Percentiles rank a stretch among this genome's conserved stretches.
Conservation (phyloP, 2,329 filamentous ascomycete species). For the Emergomyces pasteurianus region DNA sequence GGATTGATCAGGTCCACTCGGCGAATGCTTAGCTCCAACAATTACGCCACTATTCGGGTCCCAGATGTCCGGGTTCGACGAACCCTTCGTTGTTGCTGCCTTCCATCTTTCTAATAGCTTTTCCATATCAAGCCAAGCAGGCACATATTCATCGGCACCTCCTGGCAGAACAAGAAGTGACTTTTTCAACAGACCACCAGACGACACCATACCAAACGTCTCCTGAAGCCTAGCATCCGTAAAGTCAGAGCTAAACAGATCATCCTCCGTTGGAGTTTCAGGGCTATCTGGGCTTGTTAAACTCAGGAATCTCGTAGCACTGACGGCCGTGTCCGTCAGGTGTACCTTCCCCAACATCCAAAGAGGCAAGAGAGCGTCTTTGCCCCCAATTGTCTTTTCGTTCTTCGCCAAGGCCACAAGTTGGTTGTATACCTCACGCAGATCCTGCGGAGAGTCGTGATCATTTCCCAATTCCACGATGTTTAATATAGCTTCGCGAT, state of each 20-base stretch:
- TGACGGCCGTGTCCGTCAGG: slow-evolving; percentile 34
- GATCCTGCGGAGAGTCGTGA: slow-evolving; percentile 6
- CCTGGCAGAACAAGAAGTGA: slow-evolving; percentile 36
- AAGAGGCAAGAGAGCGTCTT: slow-evolving; percentile 23
- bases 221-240: slow-evolving; percentile 41
- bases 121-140: slow-evolving; percentile 34
- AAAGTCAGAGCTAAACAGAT: slow-evolving; percentile 80
- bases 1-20: slow-evolving; percentile 37
- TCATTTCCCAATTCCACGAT: slow-evolving; percentile 13
- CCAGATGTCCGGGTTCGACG: slow-evolving; percentile 30
- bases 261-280: slow-evolving; percentile 57
- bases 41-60: slow-evolving; percentile 38
- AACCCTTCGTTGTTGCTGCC: slow-evolving; percentile 24
- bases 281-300: slow-evolving; percentile 42
- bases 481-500: slow-evolving; percentile 50
- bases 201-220: slow-evolving; percentile 50
- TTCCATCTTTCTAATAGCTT: slow-evolving; percentile 33
- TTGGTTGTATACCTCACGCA: slow-evolving; percentile 20
- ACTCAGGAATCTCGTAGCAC: slow-evolving; percentile 47
- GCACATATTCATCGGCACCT: slow-evolving; percentile 35
- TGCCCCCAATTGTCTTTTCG: slow-evolving; percentile 12
- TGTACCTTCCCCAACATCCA: slow-evolving; percentile 23
- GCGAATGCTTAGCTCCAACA: slow-evolving; percentile 37
- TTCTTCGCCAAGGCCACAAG: slow-evolving; percentile 23
- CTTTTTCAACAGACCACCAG: slow-evolving; percentile 25